These are phyloP conservation scores for Pseudogymnoascus pannorum DNA, from an alignment of 2,329 filamentous ascomycete species.

Conservation along the genomic window DNA sequence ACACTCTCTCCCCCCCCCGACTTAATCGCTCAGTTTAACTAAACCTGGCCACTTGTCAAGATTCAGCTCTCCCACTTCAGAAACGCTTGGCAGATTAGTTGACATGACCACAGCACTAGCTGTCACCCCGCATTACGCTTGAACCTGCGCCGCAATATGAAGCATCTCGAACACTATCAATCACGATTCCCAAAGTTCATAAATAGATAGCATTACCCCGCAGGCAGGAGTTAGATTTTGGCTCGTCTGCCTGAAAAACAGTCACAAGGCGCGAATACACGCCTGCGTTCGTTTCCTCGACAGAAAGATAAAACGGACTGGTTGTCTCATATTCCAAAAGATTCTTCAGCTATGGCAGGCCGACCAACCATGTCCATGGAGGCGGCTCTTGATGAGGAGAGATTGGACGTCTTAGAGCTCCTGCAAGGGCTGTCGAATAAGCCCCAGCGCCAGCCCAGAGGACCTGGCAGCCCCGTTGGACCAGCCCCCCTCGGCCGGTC, in stretches of 20 bases:
- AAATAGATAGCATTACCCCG: slow-evolving; percentile 23
- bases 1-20: background rate
- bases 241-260: background rate
- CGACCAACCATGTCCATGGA: slow-evolving; percentile 62
- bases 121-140: slow-evolving; percentile 6
- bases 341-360: slow-evolving; percentile 20
- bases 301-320: slow-evolving; percentile 10
- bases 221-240: background rate
- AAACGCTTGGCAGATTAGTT: background rate
- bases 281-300: slow-evolving; percentile 11
- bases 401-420: slow-evolving; percentile 62
- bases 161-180: slow-evolving; percentile 23
- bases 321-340: slow-evolving; percentile 13
- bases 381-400: slow-evolving; percentile 69
- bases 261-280: background rate
- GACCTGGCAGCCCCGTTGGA: slow-evolving; percentile 26
- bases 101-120: slow-evolving; percentile 8
- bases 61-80: background rate
- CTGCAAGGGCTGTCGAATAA: slow-evolving; percentile 40
- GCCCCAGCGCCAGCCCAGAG: slow-evolving; percentile 19
- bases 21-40: background rate
- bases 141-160: slow-evolving; percentile 26
- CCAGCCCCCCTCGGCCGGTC: slow-evolving; percentile 33
- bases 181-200: slow-evolving; percentile 28
- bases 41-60: background rate